Base-by-base conservation (phyloP, 768 basidiomycete genomes). In the Cystobasidium tubakii region DNA sequence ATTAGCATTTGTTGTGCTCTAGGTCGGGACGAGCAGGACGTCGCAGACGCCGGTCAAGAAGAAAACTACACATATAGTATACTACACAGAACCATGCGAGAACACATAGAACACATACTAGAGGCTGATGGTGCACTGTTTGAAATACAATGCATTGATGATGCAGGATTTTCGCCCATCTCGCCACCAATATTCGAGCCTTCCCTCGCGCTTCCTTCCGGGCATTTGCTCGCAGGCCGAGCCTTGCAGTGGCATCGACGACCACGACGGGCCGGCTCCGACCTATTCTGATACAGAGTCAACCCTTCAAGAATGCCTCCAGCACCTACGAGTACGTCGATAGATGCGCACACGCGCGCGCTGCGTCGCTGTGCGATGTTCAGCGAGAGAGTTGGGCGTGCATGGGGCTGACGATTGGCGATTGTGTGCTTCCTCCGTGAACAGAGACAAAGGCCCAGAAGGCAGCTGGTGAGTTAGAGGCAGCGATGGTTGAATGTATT, bases 361-460 rank as follows among this genome's bases (percentile, higher is more conserved):
- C 46, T 50, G 46, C 46, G 46, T 50, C 13, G 25, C 57, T 60
- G 57, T 60, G 57, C 25, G 33, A 34, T 29, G 53, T n/a, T n/a
- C 53, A 10, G 57, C 6, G 15, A 39, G 6, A 39, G 15, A 6
- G 39, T 6, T 4, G 57, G 21, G 25, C 2, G 21, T 60, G 17
- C 9, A 60, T 60, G 21, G 46, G 21, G 57, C 57, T 60, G 57
- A 60, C 57, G 57, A 60, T 60, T 60, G 57, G 29, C 57, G 46
- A 50, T 21, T 50, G 46, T 60, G 25, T 34, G 57, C 33, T 60
- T 60, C 13, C 57, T 34, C 53, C 29, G 25, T 36, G 27, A 25
- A 43, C 63, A 65, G 63, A 65, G 43, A 65, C 63, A 25, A 36
- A 71, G 69, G 69, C 69, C 27, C 69, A 71, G 55, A 71, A 71